Evolutionary conservation across 1,284 basidiomycete species (phyloP).

Genomic region (Naganishia liquefaciens): DNA sequence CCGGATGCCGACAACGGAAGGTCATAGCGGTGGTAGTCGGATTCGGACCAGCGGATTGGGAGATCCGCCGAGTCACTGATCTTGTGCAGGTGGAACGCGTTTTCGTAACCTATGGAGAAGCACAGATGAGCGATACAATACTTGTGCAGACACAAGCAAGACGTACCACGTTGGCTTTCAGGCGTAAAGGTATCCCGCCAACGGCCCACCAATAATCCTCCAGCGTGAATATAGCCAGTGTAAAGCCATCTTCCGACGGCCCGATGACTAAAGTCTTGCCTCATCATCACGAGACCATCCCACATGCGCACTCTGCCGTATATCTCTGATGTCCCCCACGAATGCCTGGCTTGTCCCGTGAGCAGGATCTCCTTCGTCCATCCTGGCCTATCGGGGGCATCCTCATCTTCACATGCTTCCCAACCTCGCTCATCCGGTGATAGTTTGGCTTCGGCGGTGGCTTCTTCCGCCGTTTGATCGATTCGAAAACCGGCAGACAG

Average conservation of each 20-base stretch:
- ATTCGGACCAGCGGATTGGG: conserved; percentile 14
- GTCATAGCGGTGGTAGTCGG: conserved; percentile 23
- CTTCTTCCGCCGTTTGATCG: conserved; percentile 37
- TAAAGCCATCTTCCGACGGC: conserved; percentile 50
- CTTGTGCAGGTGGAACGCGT: conserved; percentile 20
- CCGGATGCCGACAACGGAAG: background rate
- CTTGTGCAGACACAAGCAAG: background rate
- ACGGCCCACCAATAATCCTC: conserved; percentile 47
- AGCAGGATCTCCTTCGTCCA: conserved; percentile 55
- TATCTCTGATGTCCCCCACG: conserved; percentile 38
- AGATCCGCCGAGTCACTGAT: conserved; percentile 15
- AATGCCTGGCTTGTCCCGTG: conserved; percentile 39
- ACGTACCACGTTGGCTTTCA: conserved; percentile 42
- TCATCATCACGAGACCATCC: conserved; percentile 50
- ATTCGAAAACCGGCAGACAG: conserved; percentile 47
- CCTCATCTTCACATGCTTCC: conserved; percentile 42
- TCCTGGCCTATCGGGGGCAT: conserved; percentile 44
- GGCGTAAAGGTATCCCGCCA: conserved; percentile 53
- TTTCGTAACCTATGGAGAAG: conserved; percentile 16
- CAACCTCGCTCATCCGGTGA: conserved; percentile 37
- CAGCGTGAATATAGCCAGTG: conserved; percentile 51
- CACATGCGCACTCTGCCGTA: conserved; percentile 51
- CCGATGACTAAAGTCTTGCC: conserved; percentile 35
- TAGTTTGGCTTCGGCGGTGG: conserved; percentile 40
- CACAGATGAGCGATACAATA: background rate